Base-by-base conservation (phyloP, 2,329 filamentous ascomycete species). In the Fusarium scirpi region DNA sequence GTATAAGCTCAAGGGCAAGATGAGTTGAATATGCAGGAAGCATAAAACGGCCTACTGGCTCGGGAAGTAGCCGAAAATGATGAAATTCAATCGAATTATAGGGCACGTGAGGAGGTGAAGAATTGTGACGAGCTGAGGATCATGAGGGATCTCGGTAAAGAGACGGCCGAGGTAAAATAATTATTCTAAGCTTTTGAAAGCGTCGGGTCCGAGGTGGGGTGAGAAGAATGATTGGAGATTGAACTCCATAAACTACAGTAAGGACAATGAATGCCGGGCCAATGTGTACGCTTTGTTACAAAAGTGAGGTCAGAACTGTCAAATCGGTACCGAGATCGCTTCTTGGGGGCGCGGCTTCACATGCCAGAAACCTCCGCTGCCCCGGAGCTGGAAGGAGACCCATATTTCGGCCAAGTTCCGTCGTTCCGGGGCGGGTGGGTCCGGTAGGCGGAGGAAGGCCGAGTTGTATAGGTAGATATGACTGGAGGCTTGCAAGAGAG, bases 281-380 rank as follows among this genome's bases (percentile, higher is more conserved):
- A 38, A 29, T 27, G 24, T 53, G 24, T n/a, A 20, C 12, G 25
- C 18, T 25, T 44, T 51, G 51, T 25, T 41, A n/a, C 27, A 29
- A 11, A 10, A 30, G 27, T 54, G 20, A 49, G 40, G 48, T 54
- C 38, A 54, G 58, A 53, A 38, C 18, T 38, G 34, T 51, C 25
- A 51, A 46, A 52, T 38, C 18, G 34, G 34, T 27, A 48, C 56
- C 27, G 43, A 32, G 25, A 27, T 49, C 18, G 54, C 15, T 52
- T 20, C 25, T 60, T 24, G 12, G 34, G 34, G 40, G 56, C 59
- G 53, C 57, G 61, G 73, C 58, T 69, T 78, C 76, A 78, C 76
- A 78, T 78, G 76, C 71, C 71, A 76, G 52, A 49, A 58, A 71
- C 53, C 72, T 78, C 76, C 76, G 76, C 69, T 78, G 69, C 74